Conservation (phyloP, 176 grass and related monocot species). For the Stipa capillata region DNA sequence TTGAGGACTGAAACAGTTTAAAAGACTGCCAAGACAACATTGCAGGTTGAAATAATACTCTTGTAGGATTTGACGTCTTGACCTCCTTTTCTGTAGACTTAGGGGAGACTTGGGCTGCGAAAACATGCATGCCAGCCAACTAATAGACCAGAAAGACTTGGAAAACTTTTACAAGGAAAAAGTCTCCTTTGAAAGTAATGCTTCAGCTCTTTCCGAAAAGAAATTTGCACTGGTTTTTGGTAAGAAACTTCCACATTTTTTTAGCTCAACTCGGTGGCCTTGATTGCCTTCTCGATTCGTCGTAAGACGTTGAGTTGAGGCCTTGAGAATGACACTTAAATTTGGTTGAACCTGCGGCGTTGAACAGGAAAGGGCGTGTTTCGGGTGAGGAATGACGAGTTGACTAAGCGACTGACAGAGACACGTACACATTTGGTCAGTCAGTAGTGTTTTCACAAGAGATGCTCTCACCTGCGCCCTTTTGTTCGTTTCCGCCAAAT, state of each 20-base stretch:
- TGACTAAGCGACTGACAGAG: not conserved
- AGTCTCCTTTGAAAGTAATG: not conserved
- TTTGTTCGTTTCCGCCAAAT: not conserved
- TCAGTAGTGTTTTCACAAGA: slow-evolving; percentile 4
- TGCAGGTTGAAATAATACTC: too few relatives aligned
- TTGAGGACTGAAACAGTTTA: too few relatives aligned
- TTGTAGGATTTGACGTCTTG: not conserved
- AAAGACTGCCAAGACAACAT: too few relatives aligned
- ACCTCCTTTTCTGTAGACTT: not conserved
- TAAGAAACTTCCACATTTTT: not conserved
- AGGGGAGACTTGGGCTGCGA: not conserved
- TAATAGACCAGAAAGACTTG: not conserved
- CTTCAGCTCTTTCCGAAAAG: not conserved
- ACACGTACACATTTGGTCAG: not conserved
- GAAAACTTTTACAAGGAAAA: not conserved
- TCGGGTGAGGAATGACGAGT: not conserved
- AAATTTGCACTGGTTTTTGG: not conserved
- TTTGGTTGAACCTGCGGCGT: not conserved
- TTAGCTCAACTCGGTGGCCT: too few relatives aligned
- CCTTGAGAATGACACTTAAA: not conserved
- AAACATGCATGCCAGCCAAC: not conserved
- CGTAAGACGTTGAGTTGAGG: too few relatives aligned
- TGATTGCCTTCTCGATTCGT: too few relatives aligned
- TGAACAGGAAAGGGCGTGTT: not conserved
- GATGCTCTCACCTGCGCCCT: not conserved